Conservation (phyloP, 345 rosid genomes). For the Populus ilicifolia region DNA sequence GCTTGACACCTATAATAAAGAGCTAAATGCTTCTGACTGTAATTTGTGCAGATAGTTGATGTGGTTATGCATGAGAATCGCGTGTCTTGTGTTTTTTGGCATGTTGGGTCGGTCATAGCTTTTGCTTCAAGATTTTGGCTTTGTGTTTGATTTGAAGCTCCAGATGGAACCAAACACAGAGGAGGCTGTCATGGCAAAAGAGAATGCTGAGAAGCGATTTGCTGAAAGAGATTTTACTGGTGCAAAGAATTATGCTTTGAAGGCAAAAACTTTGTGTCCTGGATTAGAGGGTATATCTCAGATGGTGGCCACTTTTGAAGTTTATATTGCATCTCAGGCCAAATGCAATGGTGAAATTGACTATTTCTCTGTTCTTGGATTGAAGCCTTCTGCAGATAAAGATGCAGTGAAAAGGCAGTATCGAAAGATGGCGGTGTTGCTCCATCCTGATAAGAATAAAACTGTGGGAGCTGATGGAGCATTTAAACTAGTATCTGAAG, state of each 20-base stretch:
- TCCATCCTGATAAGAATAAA: constrained; percentile 94
- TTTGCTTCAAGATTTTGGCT: constrained; percentile 25
- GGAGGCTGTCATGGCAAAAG: constrained; percentile 83
- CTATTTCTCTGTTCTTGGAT: constrained; percentile 79
- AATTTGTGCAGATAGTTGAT: constrained; percentile 48
- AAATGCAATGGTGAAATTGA: constrained; percentile 64
- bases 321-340: constrained; percentile 72
- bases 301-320: constrained; percentile 94
- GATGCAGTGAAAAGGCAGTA: constrained; percentile 87
- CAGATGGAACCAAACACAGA: constrained; percentile 69
- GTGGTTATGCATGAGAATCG: constrained; percentile 27
- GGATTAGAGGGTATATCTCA: constrained; percentile 85
- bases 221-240: constrained; percentile 67
- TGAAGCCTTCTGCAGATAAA: constrained; percentile 84
- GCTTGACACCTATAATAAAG: constrained; percentile 6
- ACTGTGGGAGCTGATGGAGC: constrained; percentile 96
- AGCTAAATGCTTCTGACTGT: constrained; percentile 1
- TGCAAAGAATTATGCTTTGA: constrained; percentile 75
- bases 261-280: constrained; percentile 72
- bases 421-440: constrained; percentile 83
- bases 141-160: constrained; percentile 24
- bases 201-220: constrained; percentile 82
- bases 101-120: constrained; percentile 34
- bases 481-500: constrained; percentile 89
- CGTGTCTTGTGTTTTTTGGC: constrained; percentile 21